Conservation (phyloP, 2,329 filamentous ascomycete genomes). For the Berkeleyomyces basicola region DNA sequence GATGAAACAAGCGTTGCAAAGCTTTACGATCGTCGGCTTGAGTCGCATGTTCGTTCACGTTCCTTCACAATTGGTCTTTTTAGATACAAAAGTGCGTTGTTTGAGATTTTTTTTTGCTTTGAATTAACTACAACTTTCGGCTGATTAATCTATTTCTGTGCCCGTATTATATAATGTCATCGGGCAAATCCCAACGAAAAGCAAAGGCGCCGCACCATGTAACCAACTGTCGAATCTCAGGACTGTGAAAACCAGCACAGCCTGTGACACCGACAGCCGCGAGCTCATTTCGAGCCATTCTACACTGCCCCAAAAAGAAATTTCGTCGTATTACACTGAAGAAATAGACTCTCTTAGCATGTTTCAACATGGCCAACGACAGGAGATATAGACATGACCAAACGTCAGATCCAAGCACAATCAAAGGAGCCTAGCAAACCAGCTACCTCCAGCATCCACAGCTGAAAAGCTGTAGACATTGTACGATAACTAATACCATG, state of each 20-base stretch:
- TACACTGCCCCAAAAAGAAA: too few species aligned
- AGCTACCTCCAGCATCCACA: neutral
- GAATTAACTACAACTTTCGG: conserved; percentile 10
- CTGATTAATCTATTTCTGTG: conserved; percentile 11
- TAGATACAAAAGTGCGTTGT: neutral
- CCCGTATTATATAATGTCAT: conserved; percentile 11
- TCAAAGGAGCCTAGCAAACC: conserved; percentile 3
- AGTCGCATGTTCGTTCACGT: neutral
- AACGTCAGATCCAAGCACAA: conserved; percentile 2
- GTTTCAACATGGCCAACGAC: too few species aligned
- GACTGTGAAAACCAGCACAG: neutral
- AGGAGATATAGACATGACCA: too few species aligned
- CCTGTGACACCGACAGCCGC: neutral
- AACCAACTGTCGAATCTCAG: neutral
- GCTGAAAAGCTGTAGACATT: neutral
- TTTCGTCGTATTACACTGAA: too few species aligned
- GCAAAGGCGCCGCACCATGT: neutral
- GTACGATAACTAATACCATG: neutral
- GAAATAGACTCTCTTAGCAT: too few species aligned
- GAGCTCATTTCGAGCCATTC: neutral
- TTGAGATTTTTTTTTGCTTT: neutral
- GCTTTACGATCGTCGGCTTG: neutral
- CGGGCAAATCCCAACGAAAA: conserved; percentile 9
- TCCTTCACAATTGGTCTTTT: neutral
- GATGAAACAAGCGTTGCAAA: neutral